phyloP scores from a whole-genome alignment of 768 basidiomycete species.

The Dendrothele bispora region DNA sequence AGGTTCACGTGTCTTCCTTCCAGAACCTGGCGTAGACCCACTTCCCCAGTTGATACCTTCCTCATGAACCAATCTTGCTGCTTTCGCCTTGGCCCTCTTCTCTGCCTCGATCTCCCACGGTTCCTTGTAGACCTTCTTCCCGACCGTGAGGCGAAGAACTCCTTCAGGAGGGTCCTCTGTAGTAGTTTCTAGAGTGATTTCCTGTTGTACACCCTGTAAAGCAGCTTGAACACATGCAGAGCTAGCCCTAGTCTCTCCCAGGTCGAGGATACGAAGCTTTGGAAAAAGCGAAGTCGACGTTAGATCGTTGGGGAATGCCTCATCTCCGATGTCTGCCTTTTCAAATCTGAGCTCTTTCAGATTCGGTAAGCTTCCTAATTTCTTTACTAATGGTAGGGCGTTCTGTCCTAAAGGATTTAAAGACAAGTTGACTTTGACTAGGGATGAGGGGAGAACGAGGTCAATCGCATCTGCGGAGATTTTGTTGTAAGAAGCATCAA shows the following conservation, averaged over 20 bases:
- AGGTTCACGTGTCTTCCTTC: background rate
- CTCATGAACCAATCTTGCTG: slow-evolving; percentile 29
- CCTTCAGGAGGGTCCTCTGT: slow-evolving; percentile 54
- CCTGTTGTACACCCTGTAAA: slow-evolving; percentile 47
- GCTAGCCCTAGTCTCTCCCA: slow-evolving; percentile 64
- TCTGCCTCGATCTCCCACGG: slow-evolving; percentile 81
- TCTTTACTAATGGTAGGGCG: slow-evolving; percentile 39
- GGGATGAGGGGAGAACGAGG: slow-evolving; percentile 45
- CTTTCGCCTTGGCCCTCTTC: slow-evolving; percentile 42
- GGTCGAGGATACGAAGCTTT: slow-evolving; percentile 55
- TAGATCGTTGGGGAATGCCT: slow-evolving; percentile 48
- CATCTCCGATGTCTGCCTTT: slow-evolving; percentile 59
- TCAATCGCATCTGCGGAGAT: slow-evolving; percentile 58
- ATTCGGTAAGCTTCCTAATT: slow-evolving; percentile 45
- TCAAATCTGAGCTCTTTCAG: slow-evolving; percentile 60
- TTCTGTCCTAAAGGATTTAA: slow-evolving; percentile 58
- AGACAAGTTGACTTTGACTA: slow-evolving; percentile 65
- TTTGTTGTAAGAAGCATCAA: slow-evolving; percentile 70
- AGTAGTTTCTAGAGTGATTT: slow-evolving; percentile 54
- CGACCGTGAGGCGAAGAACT: slow-evolving; percentile 56
- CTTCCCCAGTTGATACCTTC: slow-evolving; percentile 5
- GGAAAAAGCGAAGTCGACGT: slow-evolving; percentile 42
- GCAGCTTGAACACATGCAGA: slow-evolving; percentile 43
- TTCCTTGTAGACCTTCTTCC: slow-evolving; percentile 72
- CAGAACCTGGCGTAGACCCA: background rate